Percentiles rank a stretch among this genome's conserved stretches.
Conservation (phyloP, 1,284 basidiomycete species). For the Ceratobasidium sp. region DNA sequence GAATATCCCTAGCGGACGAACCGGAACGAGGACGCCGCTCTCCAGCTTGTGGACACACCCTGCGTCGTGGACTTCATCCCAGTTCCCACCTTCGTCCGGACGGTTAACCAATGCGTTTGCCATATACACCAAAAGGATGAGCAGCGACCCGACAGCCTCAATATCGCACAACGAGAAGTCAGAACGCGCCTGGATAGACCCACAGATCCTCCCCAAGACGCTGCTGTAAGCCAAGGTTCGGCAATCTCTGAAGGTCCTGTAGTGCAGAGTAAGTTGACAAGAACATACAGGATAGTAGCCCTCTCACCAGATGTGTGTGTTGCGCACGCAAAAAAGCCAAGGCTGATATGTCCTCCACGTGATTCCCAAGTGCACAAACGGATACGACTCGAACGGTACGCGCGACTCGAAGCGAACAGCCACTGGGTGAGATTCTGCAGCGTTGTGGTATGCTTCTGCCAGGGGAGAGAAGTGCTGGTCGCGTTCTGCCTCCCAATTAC, state of each 20-base stretch:
- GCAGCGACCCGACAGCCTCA: background rate
- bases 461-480: background rate
- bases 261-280: background rate
- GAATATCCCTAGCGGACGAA: background rate
- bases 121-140: background rate
- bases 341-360: background rate
- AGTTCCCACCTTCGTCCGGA: constrained; percentile 2
- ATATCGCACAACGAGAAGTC: background rate
- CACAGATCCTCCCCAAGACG: background rate
- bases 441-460: background rate
- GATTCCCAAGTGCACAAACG: background rate
- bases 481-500: background rate
- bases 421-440: background rate
- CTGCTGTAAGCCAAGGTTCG: background rate
- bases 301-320: background rate
- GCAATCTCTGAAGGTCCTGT: background rate
- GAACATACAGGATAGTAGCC: background rate
- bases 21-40: background rate
- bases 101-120: constrained; percentile 3
- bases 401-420: constrained; percentile 5
- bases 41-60: background rate
- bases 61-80: background rate
- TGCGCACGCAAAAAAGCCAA: background rate
- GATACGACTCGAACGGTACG: background rate
- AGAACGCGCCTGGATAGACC: background rate